Evolutionary conservation across 208 protist species (phyloP).

Genomic region (Phytomonas sp.): DNA sequence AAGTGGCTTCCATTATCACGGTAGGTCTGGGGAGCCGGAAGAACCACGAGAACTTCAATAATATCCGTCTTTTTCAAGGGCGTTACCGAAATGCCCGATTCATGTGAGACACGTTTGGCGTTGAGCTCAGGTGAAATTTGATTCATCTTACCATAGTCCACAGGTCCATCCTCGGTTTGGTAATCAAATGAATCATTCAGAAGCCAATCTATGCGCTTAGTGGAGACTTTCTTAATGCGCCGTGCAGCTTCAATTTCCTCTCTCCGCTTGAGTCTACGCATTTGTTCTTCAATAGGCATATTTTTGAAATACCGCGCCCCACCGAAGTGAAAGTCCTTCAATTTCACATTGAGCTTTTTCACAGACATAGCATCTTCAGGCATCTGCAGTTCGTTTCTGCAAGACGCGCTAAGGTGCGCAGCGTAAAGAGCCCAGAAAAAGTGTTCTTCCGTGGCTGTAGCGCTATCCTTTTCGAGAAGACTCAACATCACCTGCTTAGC

Average conservation of each 20-base stretch:
- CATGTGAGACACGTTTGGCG: slow-evolving; percentile 18
- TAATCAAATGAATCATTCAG: slow-evolving; percentile 85
- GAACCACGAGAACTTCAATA: slow-evolving; percentile 29
- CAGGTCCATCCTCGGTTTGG: slow-evolving; percentile 58
- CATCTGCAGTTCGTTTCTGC: slow-evolving; percentile 49
- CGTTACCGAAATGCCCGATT: slow-evolving; percentile 6
- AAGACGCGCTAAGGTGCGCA: slow-evolving; percentile 40
- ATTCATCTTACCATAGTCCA: slow-evolving; percentile 50
- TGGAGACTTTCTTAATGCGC: slow-evolving; percentile 9
- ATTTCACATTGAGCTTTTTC: slow-evolving; percentile 84
- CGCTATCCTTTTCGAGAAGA: slow-evolving; percentile 43
- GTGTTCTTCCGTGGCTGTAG: slow-evolving; percentile 38
- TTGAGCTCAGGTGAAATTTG: slow-evolving; percentile 42
- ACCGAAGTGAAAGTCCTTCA: slow-evolving; percentile 89
- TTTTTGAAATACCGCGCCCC: slow-evolving; percentile 88
- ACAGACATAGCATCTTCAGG: slow-evolving; percentile 60
- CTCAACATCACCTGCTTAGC: slow-evolving; percentile 66
- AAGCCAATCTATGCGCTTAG: slow-evolving; percentile 30
- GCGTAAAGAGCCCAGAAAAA: slow-evolving; percentile 74
- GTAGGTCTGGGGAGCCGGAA: slow-evolving; percentile 8
- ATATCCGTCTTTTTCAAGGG: not conserved
- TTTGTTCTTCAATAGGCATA: slow-evolving; percentile 68
- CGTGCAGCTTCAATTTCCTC: slow-evolving; percentile 64
- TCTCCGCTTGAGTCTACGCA: slow-evolving; percentile 41
- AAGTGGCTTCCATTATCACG: not conserved